These are phyloP conservation scores for Huntiella savannae DNA, from an alignment of 2,329 filamentous ascomycete species.

Conservation along the genomic window DNA sequence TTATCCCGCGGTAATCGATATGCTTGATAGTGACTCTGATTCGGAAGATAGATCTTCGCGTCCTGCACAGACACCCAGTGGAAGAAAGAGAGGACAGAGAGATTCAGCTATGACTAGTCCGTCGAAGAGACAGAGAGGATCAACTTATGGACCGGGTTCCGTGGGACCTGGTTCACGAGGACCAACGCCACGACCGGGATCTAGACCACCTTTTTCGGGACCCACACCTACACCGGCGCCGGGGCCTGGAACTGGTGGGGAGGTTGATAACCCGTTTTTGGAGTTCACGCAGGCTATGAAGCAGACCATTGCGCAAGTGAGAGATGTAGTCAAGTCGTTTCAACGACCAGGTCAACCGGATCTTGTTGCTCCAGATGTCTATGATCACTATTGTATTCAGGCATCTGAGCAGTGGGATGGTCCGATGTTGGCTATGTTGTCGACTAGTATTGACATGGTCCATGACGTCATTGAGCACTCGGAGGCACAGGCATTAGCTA, in stretches of 20 bases:
- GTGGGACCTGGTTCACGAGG: background rate
- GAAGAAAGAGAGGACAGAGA: slow-evolving; percentile 2
- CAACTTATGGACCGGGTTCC: slow-evolving; percentile 9
- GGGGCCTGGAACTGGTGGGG: background rate
- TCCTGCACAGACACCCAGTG: slow-evolving; percentile 10
- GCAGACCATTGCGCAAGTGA: slow-evolving; percentile 31
- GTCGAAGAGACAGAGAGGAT: slow-evolving; percentile 18
- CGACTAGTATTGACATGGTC: slow-evolving; percentile 24
- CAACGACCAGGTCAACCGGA: slow-evolving; percentile 38
- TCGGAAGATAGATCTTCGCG: slow-evolving; percentile 14
- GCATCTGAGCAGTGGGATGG: slow-evolving; percentile 38
- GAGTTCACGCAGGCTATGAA: slow-evolving; percentile 17
- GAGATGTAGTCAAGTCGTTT: slow-evolving; percentile 32
- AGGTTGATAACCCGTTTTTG: slow-evolving; percentile 19
- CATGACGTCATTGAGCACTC: slow-evolving; percentile 24
- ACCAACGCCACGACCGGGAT: background rate
- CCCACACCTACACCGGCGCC: too few species aligned
- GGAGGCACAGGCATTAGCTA: slow-evolving; percentile 28
- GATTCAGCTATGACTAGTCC: slow-evolving; percentile 18
- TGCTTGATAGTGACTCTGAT: slow-evolving; percentile 23
- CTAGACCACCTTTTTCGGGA: background rate
- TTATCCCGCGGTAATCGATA: slow-evolving; percentile 19
- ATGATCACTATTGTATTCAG: slow-evolving; percentile 36
- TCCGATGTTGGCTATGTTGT: slow-evolving; percentile 31
- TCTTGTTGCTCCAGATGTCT: slow-evolving; percentile 39